These are phyloP conservation scores for Tricholoma sp. DNA, from an alignment of 768 basidiomycete genomes.

Conservation along the genomic window DNA sequence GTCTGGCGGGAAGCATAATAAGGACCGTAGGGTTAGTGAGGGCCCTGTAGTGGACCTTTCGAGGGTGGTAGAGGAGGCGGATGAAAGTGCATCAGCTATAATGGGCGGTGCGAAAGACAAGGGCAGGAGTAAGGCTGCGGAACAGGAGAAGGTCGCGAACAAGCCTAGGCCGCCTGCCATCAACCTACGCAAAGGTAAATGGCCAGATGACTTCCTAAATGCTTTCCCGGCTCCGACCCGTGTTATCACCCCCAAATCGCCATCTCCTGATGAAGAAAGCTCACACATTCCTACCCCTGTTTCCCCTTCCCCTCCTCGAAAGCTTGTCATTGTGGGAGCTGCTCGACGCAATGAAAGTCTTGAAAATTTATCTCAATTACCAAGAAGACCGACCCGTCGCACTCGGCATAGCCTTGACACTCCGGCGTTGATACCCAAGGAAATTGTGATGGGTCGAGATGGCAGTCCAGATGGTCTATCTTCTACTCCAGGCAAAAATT, in stretches of 20 bases:
- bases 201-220: conserved; percentile 78
- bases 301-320: conserved; percentile 45
- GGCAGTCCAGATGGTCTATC: conserved; percentile 51
- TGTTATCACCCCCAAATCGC: conserved; percentile 24
- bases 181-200: conserved; percentile 71
- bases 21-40: conserved; percentile 66
- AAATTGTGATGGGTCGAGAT: conserved; percentile 44
- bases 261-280: conserved; percentile 19
- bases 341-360: conserved; percentile 40
- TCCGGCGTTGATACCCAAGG: conserved; percentile 44
- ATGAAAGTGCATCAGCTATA: conserved; percentile 47
- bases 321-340: conserved; percentile 49
- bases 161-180: conserved; percentile 36
- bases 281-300: conserved; percentile 24
- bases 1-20: conserved; percentile 20
- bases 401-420: conserved; percentile 60
- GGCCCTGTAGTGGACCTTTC: conserved; percentile 54
- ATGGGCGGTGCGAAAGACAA: conserved; percentile 24
- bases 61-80: conserved; percentile 69
- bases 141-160: conserved; percentile 15
- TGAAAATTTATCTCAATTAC: conserved; percentile 43
- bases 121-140: conserved; percentile 16
- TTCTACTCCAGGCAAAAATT: conserved; percentile 34
- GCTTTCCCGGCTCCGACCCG: conserved; percentile 39
- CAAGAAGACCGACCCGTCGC: conserved; percentile 58